Conservation (phyloP, 768 basidiomycete species). For the Tylopilus subfusipes region DNA sequence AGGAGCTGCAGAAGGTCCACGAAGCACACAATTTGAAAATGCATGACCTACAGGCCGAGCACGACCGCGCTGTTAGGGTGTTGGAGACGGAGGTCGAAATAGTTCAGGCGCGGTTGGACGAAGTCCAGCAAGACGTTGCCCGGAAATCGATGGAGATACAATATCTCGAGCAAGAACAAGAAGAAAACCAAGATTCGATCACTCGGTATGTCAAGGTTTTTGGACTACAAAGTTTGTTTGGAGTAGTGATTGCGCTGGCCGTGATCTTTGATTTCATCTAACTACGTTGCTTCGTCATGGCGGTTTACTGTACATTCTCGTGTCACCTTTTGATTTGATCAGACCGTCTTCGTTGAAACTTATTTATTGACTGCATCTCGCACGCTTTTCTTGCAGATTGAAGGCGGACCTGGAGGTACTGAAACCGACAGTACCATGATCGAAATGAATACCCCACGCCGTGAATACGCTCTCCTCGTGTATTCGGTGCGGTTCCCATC, state of each 20-base stretch:
- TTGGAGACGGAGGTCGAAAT: slow-evolving; percentile 57
- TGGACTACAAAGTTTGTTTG: slow-evolving; percentile 54
- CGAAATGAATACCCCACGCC: slow-evolving; percentile 11
- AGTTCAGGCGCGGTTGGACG: slow-evolving; percentile 45
- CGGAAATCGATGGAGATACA: slow-evolving; percentile 80
- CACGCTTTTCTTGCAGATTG: slow-evolving; percentile 48
- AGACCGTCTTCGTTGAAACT: slow-evolving; percentile 20
- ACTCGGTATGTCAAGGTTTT: slow-evolving; percentile 72
- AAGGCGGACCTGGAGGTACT: slow-evolving; percentile 61
- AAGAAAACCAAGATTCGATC: slow-evolving; percentile 71
- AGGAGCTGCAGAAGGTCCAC: slow-evolving; percentile 73
- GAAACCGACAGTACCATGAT: slow-evolving; percentile 31
- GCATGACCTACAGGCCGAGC: slow-evolving; percentile 65
- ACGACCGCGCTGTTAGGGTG: slow-evolving; percentile 54
- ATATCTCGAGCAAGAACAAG: slow-evolving; percentile 75
- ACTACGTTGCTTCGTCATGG: slow-evolving; percentile 23
- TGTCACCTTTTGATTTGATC: slow-evolving; percentile 14
- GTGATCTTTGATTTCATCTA: slow-evolving; percentile 53
- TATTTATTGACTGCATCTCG: slow-evolving; percentile 37
- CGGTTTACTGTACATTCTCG: slow-evolving; percentile 17
- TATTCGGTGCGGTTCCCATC: slow-evolving; percentile 30
- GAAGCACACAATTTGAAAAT: slow-evolving; percentile 84
- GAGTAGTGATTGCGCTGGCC: slow-evolving; percentile 49
- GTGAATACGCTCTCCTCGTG: slow-evolving; percentile 24
- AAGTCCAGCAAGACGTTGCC: slow-evolving; percentile 56